Evolutionary conservation across 106 monocot species (phyloP).

Genomic region (Dioscorea dumetorum): DNA sequence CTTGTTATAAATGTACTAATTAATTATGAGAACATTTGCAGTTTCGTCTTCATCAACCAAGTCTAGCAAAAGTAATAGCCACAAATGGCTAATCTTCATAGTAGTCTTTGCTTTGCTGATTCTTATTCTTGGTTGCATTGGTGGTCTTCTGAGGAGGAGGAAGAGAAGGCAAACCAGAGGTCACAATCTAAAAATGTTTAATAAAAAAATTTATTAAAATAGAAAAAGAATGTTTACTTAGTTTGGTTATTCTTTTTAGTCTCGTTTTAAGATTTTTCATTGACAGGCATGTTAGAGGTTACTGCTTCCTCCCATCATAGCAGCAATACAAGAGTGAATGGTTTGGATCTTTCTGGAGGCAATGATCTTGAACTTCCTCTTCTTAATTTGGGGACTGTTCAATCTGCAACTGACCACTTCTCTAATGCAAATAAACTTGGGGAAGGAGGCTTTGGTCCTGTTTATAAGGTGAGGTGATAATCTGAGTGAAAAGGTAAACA

Average conservation of each 20-base stretch:
- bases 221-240: not conserved
- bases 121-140: slow-evolving; percentile 1
- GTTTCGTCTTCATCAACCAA: no score
- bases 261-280: not conserved
- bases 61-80: no score
- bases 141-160: not conserved
- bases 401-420: slow-evolving; percentile 9
- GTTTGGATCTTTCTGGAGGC: no score
- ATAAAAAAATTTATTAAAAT: no score
- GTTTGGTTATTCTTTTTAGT: not conserved
- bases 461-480: not conserved
- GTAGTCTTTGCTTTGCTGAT: not conserved
- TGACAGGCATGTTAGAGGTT: no score
- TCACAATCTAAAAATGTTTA: not conserved
- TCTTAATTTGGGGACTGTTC: not conserved
- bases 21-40: no score
- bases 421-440: slow-evolving; percentile 5
- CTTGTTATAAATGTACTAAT: no score
- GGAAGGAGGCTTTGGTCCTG: slow-evolving; percentile 14
- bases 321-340: not conserved
- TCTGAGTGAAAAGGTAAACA: not conserved
- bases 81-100: not conserved
- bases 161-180: not conserved
- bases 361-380: slow-evolving; percentile 8
- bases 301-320: not conserved